Conservation (phyloP, 768 basidiomycete genomes). For the Hygrophorus pudorinus region DNA sequence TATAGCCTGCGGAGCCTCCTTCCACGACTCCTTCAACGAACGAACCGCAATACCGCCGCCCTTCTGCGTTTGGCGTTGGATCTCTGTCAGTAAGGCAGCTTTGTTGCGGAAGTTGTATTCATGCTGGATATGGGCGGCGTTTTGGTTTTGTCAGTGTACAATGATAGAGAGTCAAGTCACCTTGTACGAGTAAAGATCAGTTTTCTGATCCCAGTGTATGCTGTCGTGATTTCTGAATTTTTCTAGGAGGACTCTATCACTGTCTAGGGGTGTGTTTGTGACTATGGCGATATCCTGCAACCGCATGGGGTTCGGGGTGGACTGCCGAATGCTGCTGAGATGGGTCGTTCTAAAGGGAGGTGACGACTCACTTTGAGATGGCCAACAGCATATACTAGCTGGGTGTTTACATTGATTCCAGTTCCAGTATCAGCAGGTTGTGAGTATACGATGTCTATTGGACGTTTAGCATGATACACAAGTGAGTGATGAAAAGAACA, state of each 20-base stretch:
- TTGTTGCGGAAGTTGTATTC: slow-evolving; percentile 83
- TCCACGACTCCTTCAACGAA: slow-evolving; percentile 84
- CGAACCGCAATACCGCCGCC: slow-evolving; percentile 82
- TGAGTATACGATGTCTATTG: slow-evolving; percentile 66
- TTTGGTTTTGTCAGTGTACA: slow-evolving; percentile 2
- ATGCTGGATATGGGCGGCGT: slow-evolving; percentile 36
- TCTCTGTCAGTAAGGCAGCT: slow-evolving; percentile 72
- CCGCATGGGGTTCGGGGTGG: slow-evolving; percentile 71
- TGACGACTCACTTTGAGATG: slow-evolving; percentile 55
- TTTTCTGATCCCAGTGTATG: slow-evolving; percentile 72
- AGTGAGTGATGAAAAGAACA: neutral
- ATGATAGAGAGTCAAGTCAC: slow-evolving; percentile 29
- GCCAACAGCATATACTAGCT: slow-evolving; percentile 76
- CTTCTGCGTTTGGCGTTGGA: slow-evolving; percentile 74
- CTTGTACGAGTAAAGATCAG: slow-evolving; percentile 79
- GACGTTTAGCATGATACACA: neutral
- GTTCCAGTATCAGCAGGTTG: slow-evolving; percentile 83
- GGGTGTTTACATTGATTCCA: slow-evolving; percentile 76
- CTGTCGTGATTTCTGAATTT: slow-evolving; percentile 78
- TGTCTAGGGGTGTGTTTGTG: slow-evolving; percentile 68
- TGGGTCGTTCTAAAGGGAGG: neutral
- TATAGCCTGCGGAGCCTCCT: slow-evolving; percentile 72
- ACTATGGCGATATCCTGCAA: slow-evolving; percentile 81
- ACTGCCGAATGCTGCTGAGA: slow-evolving; percentile 22
- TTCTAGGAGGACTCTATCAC: slow-evolving; percentile 60